phyloP scores from a whole-genome alignment of 148 eudicot genomes.

The Silene latifolia region DNA sequence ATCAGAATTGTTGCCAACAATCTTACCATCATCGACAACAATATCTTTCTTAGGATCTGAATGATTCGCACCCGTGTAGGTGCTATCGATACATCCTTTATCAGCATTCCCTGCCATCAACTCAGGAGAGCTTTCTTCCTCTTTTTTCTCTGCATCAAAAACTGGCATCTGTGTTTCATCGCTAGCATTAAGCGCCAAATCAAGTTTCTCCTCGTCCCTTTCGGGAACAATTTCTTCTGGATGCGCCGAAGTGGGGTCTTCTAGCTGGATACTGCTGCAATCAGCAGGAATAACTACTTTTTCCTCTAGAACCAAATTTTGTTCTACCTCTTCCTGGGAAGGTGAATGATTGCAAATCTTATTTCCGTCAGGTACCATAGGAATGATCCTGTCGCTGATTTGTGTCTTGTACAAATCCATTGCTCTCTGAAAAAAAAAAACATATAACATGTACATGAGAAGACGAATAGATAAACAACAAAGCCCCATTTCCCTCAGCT shows the following conservation, averaged over 20 bases:
- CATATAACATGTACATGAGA: background rate
- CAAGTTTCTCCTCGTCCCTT: conserved; percentile 15
- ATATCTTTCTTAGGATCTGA: conserved; percentile 16
- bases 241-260: conserved; percentile 3
- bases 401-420: conserved; percentile 39
- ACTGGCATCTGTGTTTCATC: conserved; percentile 12
- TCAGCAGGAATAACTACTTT: conserved; percentile 8
- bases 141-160: conserved; percentile 7
- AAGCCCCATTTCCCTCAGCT: background rate
- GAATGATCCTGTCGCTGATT: conserved; percentile 20
- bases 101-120: background rate
- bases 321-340: conserved; percentile 10
- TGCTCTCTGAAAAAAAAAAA: conserved; percentile 36
- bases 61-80: conserved; percentile 7
- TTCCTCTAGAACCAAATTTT: background rate
- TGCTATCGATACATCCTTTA: conserved; percentile 11
- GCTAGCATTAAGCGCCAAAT: background rate
- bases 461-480: background rate
- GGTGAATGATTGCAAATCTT: conserved; percentile 8
- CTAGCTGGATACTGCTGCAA: conserved; percentile 4
- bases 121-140: conserved; percentile 15
- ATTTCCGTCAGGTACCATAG: conserved; percentile 10
- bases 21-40: conserved; percentile 16
- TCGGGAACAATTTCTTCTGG: conserved; percentile 12
- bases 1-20: conserved; percentile 15